Evolutionary conservation across 2,329 filamentous ascomycete species (phyloP).

Genomic region (Neoascochyta sp.): DNA sequence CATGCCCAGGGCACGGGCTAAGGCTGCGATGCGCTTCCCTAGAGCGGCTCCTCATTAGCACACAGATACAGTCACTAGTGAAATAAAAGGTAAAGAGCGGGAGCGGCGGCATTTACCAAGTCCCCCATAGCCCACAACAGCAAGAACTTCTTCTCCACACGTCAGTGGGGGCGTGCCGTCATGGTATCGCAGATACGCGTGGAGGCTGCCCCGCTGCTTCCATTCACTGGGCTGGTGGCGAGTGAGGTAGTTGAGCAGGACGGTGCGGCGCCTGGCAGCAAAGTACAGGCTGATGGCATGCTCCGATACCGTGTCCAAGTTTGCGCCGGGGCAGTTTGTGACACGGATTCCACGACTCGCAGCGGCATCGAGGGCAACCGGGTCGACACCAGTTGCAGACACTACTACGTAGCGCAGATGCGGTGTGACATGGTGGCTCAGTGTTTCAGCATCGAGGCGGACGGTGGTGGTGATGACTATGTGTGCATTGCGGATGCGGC

Average conservation of each 20-base stretch:
- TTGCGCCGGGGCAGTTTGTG: slow-evolving; percentile 47
- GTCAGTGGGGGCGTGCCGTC: slow-evolving; percentile 43
- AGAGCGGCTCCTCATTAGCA: background rate
- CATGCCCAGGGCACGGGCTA: slow-evolving; percentile 49
- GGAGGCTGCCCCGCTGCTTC: slow-evolving; percentile 39
- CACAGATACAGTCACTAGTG: no score
- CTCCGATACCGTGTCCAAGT: slow-evolving; percentile 48
- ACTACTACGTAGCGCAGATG: slow-evolving; percentile 45
- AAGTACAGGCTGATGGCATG: slow-evolving; percentile 52
- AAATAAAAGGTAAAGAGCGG: no score
- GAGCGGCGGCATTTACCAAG: slow-evolving; percentile 35
- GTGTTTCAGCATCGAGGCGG: slow-evolving; percentile 41
- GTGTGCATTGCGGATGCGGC: slow-evolving; percentile 46
- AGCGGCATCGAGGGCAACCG: slow-evolving; percentile 46
- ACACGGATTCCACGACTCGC: slow-evolving; percentile 45
- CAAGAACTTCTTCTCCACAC: slow-evolving; percentile 48
- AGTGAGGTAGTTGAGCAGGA: slow-evolving; percentile 28
- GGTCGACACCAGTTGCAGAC: slow-evolving; percentile 48
- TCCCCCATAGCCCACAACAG: slow-evolving; percentile 50
- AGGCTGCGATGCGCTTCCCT: slow-evolving; percentile 44
- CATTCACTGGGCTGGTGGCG: slow-evolving; percentile 39
- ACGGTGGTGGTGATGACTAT: slow-evolving; percentile 45
- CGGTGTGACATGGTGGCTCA: slow-evolving; percentile 39
- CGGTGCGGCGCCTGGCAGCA: slow-evolving; percentile 43
- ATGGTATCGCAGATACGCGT: slow-evolving; percentile 28